A percentile compares a stretch with the other conserved stretches of the same genome.
phyloP scores from a whole-genome alignment of 805 yeast genomes.

The Ogataea angusta region DNA sequence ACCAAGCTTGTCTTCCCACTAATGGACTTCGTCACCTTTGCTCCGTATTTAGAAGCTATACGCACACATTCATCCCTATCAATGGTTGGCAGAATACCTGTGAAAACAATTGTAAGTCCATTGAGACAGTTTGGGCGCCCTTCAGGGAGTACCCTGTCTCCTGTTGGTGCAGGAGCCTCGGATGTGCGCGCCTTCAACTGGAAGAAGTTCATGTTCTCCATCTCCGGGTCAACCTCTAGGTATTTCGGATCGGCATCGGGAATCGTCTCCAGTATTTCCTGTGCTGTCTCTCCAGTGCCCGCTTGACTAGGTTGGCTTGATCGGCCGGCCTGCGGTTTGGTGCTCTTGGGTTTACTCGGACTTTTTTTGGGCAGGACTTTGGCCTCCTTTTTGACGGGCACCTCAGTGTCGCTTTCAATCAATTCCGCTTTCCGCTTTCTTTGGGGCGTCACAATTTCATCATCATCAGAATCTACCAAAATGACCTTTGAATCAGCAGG shows the following conservation, averaged over 20 bases:
- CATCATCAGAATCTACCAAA: conserved; percentile 6
- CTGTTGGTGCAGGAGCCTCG: conserved; percentile 32
- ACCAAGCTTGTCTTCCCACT: conserved; percentile 84
- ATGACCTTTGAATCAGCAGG: not conserved
- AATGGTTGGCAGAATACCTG: conserved; percentile 80
- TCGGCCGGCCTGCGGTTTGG: not conserved
- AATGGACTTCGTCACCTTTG: conserved; percentile 81
- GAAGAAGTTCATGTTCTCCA: conserved; percentile 48
- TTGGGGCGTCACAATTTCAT: not conserved
- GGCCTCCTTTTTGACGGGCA: not conserved
- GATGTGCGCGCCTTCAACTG: conserved; percentile 52
- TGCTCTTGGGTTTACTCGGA: conserved; percentile 6
- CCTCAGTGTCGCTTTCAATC: conserved; percentile 6
- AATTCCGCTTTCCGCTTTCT: conserved; percentile 4
- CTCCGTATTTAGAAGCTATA: conserved; percentile 84
- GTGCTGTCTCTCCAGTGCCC: conserved; percentile 39
- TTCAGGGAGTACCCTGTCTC: conserved; percentile 58
- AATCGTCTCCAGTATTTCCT: conserved; percentile 56
- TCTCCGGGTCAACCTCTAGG: conserved; percentile 38
- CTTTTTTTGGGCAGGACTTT: conserved; percentile 6
- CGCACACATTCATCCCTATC: conserved; percentile 74
- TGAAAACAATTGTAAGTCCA: conserved; percentile 89
- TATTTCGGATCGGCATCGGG: conserved; percentile 65
- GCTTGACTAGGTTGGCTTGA: not conserved
- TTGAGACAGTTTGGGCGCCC: conserved; percentile 83